Evolutionary conservation across 345 rosid species (phyloP), one percentile per base, ranked within the genome.

Genomic region (Corchorus olitorius): DNA sequence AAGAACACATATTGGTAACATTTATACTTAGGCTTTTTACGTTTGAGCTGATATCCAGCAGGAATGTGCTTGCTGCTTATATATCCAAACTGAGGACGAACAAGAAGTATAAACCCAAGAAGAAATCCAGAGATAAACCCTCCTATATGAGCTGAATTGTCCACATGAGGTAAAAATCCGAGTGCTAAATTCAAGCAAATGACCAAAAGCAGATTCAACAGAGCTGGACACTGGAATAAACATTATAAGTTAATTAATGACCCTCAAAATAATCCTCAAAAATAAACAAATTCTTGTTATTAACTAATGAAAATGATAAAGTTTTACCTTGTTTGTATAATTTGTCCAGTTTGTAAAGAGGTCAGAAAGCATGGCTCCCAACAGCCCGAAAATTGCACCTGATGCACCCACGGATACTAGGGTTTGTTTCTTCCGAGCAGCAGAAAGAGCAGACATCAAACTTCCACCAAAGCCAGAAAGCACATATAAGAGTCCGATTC

Each of bases 301-400:
- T 11, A 9, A 33, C 53, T 52, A 16, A n/a, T 56, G 7, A 20
- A 59, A 10, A 6, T 52, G 20, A 15, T 20, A 10, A 27, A 1
- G 15, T 10, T 65, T 65, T 62, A 94, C 98, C 98, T 97, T 97
- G 56, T 92, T 90, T 45, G 79, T 83, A 64, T 97, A 97, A 70
- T 88, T 92, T 34, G 97, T 81, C 99, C 99, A 97, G 84, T 97
- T 94, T 8, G 92, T 90, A 72, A 97, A 84, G 53, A 94, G 91
- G 86, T 97, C 99, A 5, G 99, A 91, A 65, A 97, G 87, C 99
- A 97, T 97, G 12, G 96, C 94, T 65, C 98, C 99, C n/a, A 97
- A 83, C 82, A 97, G 87, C 53, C 99, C 98, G 61, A 97, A 97
- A 65, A 94, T 87, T 4, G 98, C 97, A 6, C 99, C 99, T 0